Conservation (phyloP, 164 flowering plant genomes). For the Stephania japonica region DNA sequence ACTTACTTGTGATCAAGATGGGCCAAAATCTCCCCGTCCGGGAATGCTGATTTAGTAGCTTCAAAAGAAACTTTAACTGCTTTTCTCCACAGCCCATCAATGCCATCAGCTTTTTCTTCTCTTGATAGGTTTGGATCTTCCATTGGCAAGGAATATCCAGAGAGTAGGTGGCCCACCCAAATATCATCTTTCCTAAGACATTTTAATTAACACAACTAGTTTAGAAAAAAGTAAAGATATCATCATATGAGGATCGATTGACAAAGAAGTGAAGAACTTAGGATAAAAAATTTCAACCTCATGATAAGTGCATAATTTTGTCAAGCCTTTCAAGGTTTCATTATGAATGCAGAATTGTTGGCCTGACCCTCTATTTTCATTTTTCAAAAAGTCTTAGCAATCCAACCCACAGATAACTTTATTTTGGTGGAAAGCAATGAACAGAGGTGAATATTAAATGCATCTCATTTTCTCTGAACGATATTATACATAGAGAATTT, state of each 20-base stretch:
- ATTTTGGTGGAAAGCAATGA: not conserved
- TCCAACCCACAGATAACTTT: not conserved
- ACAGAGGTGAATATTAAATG: not conserved
- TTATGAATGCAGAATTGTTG: not conserved
- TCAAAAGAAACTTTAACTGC: constrained; percentile 65
- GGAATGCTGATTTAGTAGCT: constrained; percentile 71
- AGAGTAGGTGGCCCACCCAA: constrained; percentile 90
- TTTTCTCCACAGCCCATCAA: constrained; percentile 80
- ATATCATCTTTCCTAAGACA: constrained; percentile 55
- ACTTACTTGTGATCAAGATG: constrained; percentile 95
- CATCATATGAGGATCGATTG: not conserved
- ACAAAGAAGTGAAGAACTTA: not conserved
- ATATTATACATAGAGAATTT: not conserved
- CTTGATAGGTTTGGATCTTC: constrained; percentile 61
- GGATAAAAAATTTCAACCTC: not conserved
- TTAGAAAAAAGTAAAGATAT: not conserved
- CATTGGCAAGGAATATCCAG: constrained; percentile 91
- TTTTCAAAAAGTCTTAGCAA: not conserved
- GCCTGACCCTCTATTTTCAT: not conserved
- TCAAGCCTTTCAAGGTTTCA: not conserved
- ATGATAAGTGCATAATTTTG: not conserved
- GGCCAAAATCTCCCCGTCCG: constrained; percentile 79
- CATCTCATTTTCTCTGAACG: not conserved
- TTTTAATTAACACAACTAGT: not conserved
- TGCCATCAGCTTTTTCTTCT: constrained; percentile 20